These are phyloP conservation scores for Acanthamoeba lenticulata DNA, from an alignment of 208 protist genomes.

Conservation along the genomic window DNA sequence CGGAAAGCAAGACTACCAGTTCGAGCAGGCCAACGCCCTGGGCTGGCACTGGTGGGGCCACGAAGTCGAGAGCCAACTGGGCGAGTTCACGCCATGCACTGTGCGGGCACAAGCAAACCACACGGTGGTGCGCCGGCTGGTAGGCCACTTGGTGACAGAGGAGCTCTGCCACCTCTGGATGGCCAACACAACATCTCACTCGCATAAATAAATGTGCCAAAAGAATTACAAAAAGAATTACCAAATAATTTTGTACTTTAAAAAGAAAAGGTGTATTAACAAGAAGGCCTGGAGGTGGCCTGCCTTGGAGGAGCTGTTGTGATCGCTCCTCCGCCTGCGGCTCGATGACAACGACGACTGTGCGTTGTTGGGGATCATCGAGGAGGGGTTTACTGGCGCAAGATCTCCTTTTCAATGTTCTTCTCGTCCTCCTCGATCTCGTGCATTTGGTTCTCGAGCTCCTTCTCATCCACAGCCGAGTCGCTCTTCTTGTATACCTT, in stretches of 20 bases:
- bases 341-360: background rate
- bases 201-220: background rate
- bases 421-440: slow-evolving; percentile 26
- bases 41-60: background rate
- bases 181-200: too few relatives aligned
- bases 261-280: background rate
- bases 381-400: background rate
- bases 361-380: background rate
- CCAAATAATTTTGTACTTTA: background rate
- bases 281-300: background rate
- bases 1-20: background rate
- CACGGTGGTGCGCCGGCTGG: background rate
- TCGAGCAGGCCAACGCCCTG: background rate
- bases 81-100: background rate
- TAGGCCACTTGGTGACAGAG: background rate
- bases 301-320: background rate
- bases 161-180: background rate
- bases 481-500: slow-evolving; percentile 28
- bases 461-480: background rate
- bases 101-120: background rate
- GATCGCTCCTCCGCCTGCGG: background rate
- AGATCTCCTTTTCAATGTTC: background rate
- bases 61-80: background rate
- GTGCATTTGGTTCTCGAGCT: background rate
- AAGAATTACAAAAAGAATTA: background rate